Evolutionary conservation across 306 rosid species (phyloP).

Genomic region (Geum urbanum): DNA sequence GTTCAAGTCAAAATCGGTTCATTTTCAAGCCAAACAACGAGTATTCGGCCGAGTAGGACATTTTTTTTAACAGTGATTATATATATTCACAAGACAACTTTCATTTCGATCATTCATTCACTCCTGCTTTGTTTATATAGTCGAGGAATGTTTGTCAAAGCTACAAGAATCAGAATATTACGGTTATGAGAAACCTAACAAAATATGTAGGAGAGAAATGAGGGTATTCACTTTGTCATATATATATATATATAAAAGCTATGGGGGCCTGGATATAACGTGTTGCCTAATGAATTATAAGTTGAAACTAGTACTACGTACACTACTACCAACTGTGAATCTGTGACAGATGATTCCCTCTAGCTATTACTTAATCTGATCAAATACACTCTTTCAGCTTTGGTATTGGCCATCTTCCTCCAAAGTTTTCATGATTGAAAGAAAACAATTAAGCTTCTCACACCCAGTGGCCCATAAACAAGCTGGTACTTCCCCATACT

Average conservation of each 20-base stretch:
- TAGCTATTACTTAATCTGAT: conserved; percentile 12
- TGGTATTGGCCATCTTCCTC: conserved; percentile 14
- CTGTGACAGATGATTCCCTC: background rate
- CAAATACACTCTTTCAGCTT: conserved; percentile 1
- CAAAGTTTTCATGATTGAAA: conserved; percentile 5
- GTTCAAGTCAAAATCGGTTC: no score
- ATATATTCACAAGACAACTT: background rate
- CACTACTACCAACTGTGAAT: no score
- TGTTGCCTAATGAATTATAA: background rate
- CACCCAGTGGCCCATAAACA: conserved; percentile 15
- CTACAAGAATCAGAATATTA: background rate
- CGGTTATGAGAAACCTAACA: background rate
- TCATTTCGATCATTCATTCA: no score
- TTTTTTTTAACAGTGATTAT: no score
- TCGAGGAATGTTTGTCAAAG: no score
- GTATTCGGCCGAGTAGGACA: no score
- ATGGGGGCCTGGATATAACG: background rate
- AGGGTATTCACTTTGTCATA: background rate
- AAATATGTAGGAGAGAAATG: background rate
- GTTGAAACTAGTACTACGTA: background rate
- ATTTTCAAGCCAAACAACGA: no score
- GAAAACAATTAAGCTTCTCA: conserved; percentile 1
- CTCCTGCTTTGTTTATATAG: no score
- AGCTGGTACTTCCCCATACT: background rate
- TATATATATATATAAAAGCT: background rate